Evolutionary conservation across 108 stramenopile genomes (phyloP), one percentile per base, ranked within the genome.

Genomic region (Cylindrotheca fusiformis): DNA sequence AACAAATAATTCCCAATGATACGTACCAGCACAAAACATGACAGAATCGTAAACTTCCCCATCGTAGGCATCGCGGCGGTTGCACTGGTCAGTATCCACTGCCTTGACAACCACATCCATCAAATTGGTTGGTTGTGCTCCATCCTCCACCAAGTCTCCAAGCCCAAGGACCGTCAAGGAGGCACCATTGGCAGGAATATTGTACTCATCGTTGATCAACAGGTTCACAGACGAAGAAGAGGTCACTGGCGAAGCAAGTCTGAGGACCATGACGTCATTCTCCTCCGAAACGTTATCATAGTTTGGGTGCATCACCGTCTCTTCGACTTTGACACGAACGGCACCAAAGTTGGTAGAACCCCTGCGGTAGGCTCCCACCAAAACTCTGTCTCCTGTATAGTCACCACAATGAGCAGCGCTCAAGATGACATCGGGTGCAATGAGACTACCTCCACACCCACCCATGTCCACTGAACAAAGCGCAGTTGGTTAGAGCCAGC

Each of bases 81-180:
- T 20, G 30, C 55, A 74, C 28, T 12, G 51, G 3, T 30, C 64
- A 56, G 29, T 26, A 3, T 30, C 44, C 1, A 67, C 58, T 14
- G 26, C 25, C n/a, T 53, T 52, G 1, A 52, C 62, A 6, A 56
- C 44, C 27, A 74, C 69, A n/a, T 74, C 69, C 46, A 71, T 58
- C 24, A 78, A 63, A 21, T 57, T 74, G 20, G 48, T 36, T n/a
- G 32, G 4, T 1, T 24, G 44, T 1, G 46, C 27, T 3, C 59
- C 55, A 33, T 51, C 57, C 25, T 77, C 36, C 36, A 10, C 36
- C 81, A 68, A 72, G 74, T 22, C 78, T 76, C 63, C 85, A 60
- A 79, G 67, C 23, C 87, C 87, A 58, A 81, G 60, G 0, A 74
- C 71, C 0, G 79, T 80, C 2, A 84, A 55, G 1, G 26, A 47